Evolutionary conservation across 2,329 filamentous ascomycete genomes (phyloP).

Genomic region (Fusarium anthophilum): DNA sequence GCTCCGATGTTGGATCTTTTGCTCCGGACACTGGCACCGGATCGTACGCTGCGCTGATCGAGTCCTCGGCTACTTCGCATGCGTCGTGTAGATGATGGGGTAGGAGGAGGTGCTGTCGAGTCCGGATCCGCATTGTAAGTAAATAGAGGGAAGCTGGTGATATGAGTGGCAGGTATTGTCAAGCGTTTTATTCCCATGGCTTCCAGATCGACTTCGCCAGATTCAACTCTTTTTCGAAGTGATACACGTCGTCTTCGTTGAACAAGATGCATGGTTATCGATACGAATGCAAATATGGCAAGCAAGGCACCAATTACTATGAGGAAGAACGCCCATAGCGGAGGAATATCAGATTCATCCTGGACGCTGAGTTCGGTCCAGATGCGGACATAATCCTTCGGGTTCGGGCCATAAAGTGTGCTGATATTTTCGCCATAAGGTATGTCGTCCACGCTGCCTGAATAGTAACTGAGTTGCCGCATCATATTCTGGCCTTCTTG

Average conservation of each 20-base stretch:
- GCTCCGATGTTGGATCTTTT: constrained; percentile 51
- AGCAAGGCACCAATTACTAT: constrained; percentile 78
- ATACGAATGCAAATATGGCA: constrained; percentile 72
- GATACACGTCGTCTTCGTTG: constrained; percentile 75
- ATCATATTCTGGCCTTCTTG: constrained; percentile 74
- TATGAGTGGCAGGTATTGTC: constrained; percentile 75
- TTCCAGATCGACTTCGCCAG: constrained; percentile 87
- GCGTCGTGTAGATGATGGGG: constrained; percentile 48
- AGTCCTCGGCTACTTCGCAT: constrained; percentile 45
- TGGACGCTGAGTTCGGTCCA: constrained; percentile 64
- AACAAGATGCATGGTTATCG: constrained; percentile 77
- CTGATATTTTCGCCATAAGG: constrained; percentile 67
- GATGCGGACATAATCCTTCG: constrained; percentile 68
- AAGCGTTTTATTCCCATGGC: constrained; percentile 84
- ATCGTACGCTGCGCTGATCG: constrained; percentile 43
- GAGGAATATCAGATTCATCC: constrained; percentile 65
- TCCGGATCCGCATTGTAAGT: constrained; percentile 73
- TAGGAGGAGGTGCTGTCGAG: constrained; percentile 47
- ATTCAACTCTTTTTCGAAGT: constrained; percentile 75
- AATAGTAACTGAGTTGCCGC: constrained; percentile 77
- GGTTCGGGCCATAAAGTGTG: constrained; percentile 62
- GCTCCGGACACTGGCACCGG: constrained; percentile 48
- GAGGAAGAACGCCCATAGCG: constrained; percentile 82
- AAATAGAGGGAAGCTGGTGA: constrained; percentile 81
- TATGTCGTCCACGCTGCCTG: constrained; percentile 73